Conservation (phyloP, 768 basidiomycete genomes). For the Boletus speciosus region DNA sequence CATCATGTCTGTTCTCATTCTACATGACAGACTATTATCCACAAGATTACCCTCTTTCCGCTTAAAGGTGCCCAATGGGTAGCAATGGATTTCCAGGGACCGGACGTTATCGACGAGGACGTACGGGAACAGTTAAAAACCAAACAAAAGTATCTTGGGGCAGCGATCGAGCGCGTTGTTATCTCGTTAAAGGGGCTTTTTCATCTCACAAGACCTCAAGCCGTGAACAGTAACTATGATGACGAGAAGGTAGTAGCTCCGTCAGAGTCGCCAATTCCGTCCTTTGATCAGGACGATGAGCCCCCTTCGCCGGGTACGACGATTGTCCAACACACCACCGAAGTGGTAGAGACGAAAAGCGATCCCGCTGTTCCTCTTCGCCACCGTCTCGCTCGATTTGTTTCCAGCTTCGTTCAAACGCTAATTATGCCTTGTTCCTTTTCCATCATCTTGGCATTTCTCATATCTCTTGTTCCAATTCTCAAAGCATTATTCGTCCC, state of each 20-base stretch:
- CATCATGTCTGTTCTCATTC: neutral
- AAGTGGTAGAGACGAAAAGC: neutral
- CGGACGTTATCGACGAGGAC: conserved; percentile 58
- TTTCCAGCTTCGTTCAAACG: conserved; percentile 30
- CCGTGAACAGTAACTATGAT: neutral
- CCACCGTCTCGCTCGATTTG: conserved; percentile 8
- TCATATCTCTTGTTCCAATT: conserved; percentile 51
- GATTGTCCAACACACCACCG: neutral
- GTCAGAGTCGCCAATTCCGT: neutral
- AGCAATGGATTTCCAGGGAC: conserved; percentile 60
- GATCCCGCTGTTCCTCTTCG: neutral
- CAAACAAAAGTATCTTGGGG: conserved; percentile 31
- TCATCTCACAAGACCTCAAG: neutral
- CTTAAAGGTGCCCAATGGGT: conserved; percentile 54
- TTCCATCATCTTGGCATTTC: conserved; percentile 50
- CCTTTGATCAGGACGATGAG: neutral
- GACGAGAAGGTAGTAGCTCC: conserved; percentile 5
- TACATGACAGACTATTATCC: neutral
- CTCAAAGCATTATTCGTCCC: conserved; percentile 61
- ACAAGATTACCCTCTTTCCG: conserved; percentile 62
- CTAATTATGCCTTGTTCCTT: conserved; percentile 49
- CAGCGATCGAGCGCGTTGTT: conserved; percentile 10
- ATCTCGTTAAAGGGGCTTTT: conserved; percentile 1
- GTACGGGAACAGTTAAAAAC: conserved; percentile 43
- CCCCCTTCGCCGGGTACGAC: conserved; percentile 1